A percentile compares a stretch with the other conserved stretches of the same genome.
Conservation (phyloP, 768 basidiomycete genomes). For the Pleurotus eryngii region DNA sequence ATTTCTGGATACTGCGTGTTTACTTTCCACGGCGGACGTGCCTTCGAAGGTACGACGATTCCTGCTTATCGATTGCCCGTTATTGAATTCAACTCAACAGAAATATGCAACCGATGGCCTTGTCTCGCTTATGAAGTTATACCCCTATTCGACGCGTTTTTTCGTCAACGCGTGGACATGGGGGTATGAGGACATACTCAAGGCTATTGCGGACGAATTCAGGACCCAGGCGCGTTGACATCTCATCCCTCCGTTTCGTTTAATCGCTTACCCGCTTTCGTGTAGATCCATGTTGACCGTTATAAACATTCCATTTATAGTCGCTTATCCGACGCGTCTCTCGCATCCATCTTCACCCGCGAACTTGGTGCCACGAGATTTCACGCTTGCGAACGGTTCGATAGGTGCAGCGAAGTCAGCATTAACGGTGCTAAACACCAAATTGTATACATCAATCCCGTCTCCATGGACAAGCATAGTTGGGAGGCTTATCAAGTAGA, state of each 20-base stretch:
- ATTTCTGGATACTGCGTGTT: constrained; percentile 77
- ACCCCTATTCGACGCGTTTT: constrained; percentile 67
- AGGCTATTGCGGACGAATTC: constrained; percentile 69
- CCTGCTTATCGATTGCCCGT: not conserved
- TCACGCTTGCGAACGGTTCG: constrained; percentile 89
- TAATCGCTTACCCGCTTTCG: not conserved
- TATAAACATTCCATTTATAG: constrained; percentile 78
- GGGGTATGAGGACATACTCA: constrained; percentile 92
- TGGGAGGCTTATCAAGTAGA: constrained; percentile 44
- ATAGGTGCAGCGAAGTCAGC: constrained; percentile 64
- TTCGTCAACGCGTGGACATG: constrained; percentile 95
- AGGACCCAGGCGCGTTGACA: constrained; percentile 44
- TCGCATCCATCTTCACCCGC: constrained; percentile 55
- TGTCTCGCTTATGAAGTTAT: constrained; percentile 63
- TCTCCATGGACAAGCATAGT: constrained; percentile 60
- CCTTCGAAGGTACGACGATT: constrained; percentile 53
- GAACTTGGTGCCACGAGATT: constrained; percentile 71
- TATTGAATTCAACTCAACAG: constrained; percentile 33
- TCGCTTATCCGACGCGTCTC: constrained; percentile 54
- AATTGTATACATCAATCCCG: constrained; percentile 85
- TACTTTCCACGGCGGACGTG: constrained; percentile 47
- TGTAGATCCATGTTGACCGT: constrained; percentile 84
- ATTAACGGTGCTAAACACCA: constrained; percentile 38
- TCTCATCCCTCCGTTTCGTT: no score
- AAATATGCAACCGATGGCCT: constrained; percentile 63